Evolutionary conservation across 2,329 filamentous ascomycete species (phyloP).

Genomic region (Colletotrichum sp.): DNA sequence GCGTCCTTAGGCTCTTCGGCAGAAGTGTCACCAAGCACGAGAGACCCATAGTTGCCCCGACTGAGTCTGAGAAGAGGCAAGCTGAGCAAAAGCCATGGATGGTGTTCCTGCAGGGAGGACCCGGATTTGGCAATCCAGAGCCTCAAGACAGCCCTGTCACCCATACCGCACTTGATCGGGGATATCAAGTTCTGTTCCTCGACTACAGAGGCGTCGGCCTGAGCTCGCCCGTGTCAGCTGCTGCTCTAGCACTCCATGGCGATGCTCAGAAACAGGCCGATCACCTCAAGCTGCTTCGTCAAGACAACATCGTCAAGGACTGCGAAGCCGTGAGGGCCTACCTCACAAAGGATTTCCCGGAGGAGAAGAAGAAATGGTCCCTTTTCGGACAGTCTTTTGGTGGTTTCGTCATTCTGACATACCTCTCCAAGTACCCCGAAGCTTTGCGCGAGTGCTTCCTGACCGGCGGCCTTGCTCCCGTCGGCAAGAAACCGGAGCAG

Average conservation of each 20-base stretch:
- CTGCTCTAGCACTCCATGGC: slow-evolving; percentile 70
- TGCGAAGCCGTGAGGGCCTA: slow-evolving; percentile 83
- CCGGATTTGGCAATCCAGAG: slow-evolving; percentile 76
- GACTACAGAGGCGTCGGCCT: slow-evolving; percentile 91
- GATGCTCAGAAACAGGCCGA: slow-evolving; percentile 72
- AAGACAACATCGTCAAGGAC: slow-evolving; percentile 89
- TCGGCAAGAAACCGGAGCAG: slow-evolving; percentile 73
- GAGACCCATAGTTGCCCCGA: slow-evolving; percentile 56
- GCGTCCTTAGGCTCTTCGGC: slow-evolving; percentile 77
- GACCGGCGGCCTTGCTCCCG: slow-evolving; percentile 81
- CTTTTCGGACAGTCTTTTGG: slow-evolving; percentile 92
- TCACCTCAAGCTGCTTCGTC: slow-evolving; percentile 85
- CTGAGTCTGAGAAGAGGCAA: slow-evolving; percentile 38
- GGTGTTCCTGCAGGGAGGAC: slow-evolving; percentile 85
- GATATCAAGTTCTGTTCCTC: slow-evolving; percentile 86
- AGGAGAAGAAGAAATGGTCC: slow-evolving; percentile 79
- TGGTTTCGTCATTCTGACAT: slow-evolving; percentile 84
- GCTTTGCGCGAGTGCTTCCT: slow-evolving; percentile 84
- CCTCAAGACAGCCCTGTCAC: slow-evolving; percentile 78
- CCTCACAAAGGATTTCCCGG: slow-evolving; percentile 72
- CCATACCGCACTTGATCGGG: slow-evolving; percentile 73
- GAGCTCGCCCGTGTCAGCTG: slow-evolving; percentile 79
- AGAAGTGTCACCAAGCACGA: slow-evolving; percentile 74
- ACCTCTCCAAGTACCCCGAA: slow-evolving; percentile 80
- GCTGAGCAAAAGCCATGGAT: slow-evolving; percentile 58